A percentile compares a stretch with the other conserved stretches of the same genome.
Conservation (phyloP, 306 rosid genomes). For the Alnus rubra region DNA sequence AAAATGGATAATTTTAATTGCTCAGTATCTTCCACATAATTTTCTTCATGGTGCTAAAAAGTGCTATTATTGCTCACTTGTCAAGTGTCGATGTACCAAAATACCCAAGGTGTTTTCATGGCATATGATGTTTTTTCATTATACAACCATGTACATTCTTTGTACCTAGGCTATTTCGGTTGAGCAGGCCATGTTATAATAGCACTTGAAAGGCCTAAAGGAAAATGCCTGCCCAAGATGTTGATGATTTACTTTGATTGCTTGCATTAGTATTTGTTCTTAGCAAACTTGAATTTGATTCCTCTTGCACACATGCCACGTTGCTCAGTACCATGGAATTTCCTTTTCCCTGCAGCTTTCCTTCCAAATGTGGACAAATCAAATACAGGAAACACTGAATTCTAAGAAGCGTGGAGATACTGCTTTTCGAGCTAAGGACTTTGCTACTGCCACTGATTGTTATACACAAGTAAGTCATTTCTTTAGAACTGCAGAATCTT, state of each 20-base stretch:
- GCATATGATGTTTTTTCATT: background rate
- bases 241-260: background rate
- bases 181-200: background rate
- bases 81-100: background rate
- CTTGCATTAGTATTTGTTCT: slow-evolving; percentile 12
- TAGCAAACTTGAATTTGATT: slow-evolving; percentile 17
- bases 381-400: slow-evolving; percentile 91
- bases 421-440: slow-evolving; percentile 84
- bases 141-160: background rate
- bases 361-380: slow-evolving; percentile 98
- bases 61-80: background rate
- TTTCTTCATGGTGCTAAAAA: background rate
- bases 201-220: background rate
- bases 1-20: background rate
- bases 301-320: background rate
- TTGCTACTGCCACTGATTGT: slow-evolving; percentile 62
- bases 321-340: slow-evolving; percentile 10
- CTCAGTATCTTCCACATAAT: background rate
- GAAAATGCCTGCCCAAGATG: slow-evolving; percentile 6
- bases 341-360: slow-evolving; percentile 67
- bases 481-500: slow-evolving; percentile 17
- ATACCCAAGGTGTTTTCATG: background rate
- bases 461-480: slow-evolving; percentile 75
- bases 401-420: slow-evolving; percentile 87
- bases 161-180: background rate